Evolutionary conservation across 139 green algal species (phyloP).

Genomic region (Coelastrella sp.): DNA sequence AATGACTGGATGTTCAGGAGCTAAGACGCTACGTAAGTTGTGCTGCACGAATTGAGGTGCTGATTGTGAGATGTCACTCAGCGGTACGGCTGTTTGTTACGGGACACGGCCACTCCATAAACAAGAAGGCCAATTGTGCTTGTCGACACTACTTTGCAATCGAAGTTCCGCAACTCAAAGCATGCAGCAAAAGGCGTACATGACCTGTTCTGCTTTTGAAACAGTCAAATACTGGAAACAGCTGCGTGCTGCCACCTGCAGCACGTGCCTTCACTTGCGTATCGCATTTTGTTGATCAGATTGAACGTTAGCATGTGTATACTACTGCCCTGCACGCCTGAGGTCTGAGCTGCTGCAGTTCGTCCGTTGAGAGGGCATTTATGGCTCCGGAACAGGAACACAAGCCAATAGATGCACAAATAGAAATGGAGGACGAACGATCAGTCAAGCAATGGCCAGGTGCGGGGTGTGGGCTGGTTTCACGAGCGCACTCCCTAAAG

Average conservation of each 20-base stretch:
- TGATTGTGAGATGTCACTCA: too few species aligned
- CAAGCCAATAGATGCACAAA: neutral
- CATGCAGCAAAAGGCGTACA: too few species aligned
- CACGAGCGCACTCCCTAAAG: neutral
- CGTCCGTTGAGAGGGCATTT: neutral
- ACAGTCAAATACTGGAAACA: conserved; percentile 3
- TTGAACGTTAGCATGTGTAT: neutral
- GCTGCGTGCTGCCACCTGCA: neutral
- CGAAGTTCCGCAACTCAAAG: too few species aligned
- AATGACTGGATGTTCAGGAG: too few species aligned
- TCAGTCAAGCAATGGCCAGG: neutral
- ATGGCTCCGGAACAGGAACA: neutral
- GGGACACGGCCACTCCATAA: too few species aligned
- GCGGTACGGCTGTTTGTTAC: too few species aligned
- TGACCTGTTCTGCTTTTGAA: too few species aligned
- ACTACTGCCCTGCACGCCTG: neutral
- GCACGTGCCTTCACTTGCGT: neutral
- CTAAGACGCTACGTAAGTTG: too few species aligned
- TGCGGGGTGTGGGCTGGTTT: neutral
- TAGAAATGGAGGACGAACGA: neutral
- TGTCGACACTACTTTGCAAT: too few species aligned
- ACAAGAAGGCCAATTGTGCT: too few species aligned
- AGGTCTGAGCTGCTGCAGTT: neutral
- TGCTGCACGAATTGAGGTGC: too few species aligned
- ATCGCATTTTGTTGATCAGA: neutral